Evolutionary conservation across 108 stramenopile species (phyloP), one percentile per base, ranked within the genome.

Genomic region (Cylindrotheca fusiformis): DNA sequence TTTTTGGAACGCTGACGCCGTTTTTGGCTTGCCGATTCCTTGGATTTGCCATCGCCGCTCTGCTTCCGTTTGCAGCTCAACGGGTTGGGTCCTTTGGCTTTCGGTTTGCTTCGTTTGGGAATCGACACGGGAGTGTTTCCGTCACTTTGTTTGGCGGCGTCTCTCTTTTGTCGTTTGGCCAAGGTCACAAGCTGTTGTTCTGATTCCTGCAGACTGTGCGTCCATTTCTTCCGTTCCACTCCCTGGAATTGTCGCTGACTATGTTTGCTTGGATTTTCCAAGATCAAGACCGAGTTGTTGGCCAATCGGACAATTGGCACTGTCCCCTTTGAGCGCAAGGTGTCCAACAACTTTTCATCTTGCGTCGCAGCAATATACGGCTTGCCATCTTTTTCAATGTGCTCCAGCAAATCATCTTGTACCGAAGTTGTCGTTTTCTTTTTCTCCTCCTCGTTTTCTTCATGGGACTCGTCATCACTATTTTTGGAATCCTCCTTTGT

Each of bases 81-180:
- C 55, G 90, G 90, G 67, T 91, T 91, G 3, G 90, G 86, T 41
- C 76, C 86, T 63, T 84, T 88, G 21, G 86, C 86, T 51, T 75
- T 83, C 19, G 59, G 61, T 65, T 76, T 78, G 31, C 58, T 74
- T 48, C 81, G 72, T 54, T 26, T 30, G 29, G 3, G 25, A 1
- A 31, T 31, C n/a, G 10, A 20, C n/a, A n/a, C n/a, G n/a, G n/a
- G n/a, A 51, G 18, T 22, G 21, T 22, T 22, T 4, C 12, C 5
- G 28, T 27, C 12, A 4, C 24, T 10, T 27, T 27, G 4, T 31
- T 29, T 32, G 26, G 6, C 20, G 31, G 3, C 4, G 17, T 26
- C 41, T 32, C 64, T 72, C 58, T 45, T 41, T 46, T 65, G 58
- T 41, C 45, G 75, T 64, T 51, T 64, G 44, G 82, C 72, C 1